Evolutionary conservation across 116 monocot genomes (phyloP).

Genomic region (Papilionanthe hybrid): DNA sequence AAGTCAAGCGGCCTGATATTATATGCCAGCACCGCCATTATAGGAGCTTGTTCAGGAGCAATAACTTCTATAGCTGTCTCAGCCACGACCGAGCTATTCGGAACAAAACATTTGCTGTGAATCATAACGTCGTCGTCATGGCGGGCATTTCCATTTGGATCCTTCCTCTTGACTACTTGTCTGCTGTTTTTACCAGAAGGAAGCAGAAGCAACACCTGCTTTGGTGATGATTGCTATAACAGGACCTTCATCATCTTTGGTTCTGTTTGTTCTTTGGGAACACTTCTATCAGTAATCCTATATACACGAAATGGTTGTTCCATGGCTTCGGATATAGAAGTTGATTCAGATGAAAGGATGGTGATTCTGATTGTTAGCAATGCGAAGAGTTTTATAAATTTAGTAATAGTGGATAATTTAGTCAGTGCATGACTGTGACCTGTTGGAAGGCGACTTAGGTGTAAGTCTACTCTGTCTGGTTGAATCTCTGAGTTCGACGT

Average conservation of each 20-base stretch:
- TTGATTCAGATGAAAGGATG: background rate
- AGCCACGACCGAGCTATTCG: conserved; percentile 29
- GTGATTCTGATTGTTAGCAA: background rate
- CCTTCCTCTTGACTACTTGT: conserved; percentile 67
- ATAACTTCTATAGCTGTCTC: conserved; percentile 62
- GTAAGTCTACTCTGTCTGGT: too few relatives aligned
- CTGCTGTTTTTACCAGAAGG: conserved; percentile 54
- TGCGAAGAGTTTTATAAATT: background rate
- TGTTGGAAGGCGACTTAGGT: too few relatives aligned
- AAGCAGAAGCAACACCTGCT: conserved; percentile 25
- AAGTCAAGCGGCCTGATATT: conserved; percentile 23
- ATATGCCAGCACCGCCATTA: conserved; percentile 47
- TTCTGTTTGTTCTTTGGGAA: conserved; percentile 36
- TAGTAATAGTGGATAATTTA: too few relatives aligned
- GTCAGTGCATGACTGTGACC: too few relatives aligned
- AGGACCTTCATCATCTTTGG: conserved; percentile 62
- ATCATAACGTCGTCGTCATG: conserved; percentile 67
- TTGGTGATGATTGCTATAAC: conserved; percentile 43
- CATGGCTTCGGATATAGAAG: background rate
- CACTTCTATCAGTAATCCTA: conserved; percentile 36
- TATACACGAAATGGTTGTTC: conserved; percentile 22
- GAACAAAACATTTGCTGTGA: conserved; percentile 51
- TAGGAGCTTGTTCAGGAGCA: conserved; percentile 67
- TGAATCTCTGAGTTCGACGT: too few relatives aligned
- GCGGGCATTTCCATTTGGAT: conserved; percentile 78